Conservation (phyloP, 2,329 filamentous ascomycete genomes). For the Graphilbum sp. region DNA sequence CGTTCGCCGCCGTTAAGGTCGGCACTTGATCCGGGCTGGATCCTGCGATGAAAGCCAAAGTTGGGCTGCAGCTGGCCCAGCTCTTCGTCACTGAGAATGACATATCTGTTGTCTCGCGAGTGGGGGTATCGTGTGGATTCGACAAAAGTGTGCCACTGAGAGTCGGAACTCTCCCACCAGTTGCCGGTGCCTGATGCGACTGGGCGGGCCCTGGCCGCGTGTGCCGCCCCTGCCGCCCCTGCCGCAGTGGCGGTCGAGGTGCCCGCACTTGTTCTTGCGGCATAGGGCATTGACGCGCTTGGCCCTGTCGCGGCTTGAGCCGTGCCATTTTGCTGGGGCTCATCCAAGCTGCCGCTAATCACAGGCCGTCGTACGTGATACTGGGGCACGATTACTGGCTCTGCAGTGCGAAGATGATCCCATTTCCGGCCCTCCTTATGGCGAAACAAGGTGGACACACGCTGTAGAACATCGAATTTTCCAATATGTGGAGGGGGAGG, state of each 20-base stretch:
- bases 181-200: neutral
- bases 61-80: slow-evolving; percentile 28
- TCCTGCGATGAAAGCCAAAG: slow-evolving; percentile 23
- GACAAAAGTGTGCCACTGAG: slow-evolving; percentile 37
- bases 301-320: no score
- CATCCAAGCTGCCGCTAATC: no score
- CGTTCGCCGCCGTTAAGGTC: slow-evolving; percentile 26
- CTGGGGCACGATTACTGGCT: slow-evolving; percentile 39
- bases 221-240: neutral
- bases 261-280: neutral
- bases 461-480: neutral
- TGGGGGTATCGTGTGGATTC: slow-evolving; percentile 35
- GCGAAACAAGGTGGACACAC: slow-evolving; percentile 28
- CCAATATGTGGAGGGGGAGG: neutral
- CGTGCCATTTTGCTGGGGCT: no score
- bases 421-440: slow-evolving; percentile 31
- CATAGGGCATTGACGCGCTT: no score
- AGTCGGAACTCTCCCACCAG: slow-evolving; percentile 15
- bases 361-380: no score
- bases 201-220: neutral
- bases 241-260: neutral
- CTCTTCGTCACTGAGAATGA: slow-evolving; percentile 28
- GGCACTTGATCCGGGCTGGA: slow-evolving; percentile 5
- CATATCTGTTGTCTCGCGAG: slow-evolving; percentile 27
- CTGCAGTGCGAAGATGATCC: slow-evolving; percentile 42